These are phyloP conservation scores for Chlorella variabilis DNA, from an alignment of 163 green algal genomes.

Conservation along the genomic window DNA sequence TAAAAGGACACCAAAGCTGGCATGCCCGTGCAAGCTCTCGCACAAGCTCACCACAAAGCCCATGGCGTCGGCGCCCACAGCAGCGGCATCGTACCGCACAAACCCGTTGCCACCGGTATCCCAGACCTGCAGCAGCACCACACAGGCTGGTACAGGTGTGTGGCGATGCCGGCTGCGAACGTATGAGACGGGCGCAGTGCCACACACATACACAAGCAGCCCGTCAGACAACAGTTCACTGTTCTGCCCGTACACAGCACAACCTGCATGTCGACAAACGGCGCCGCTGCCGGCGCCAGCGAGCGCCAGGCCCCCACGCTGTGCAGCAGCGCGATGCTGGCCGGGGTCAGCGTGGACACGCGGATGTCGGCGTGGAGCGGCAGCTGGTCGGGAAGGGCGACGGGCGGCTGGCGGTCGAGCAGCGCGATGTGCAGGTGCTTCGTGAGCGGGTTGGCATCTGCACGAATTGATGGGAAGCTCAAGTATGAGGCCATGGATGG, in stretches of 20 bases:
- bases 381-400: not conserved
- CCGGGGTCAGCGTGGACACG: constrained; percentile 82
- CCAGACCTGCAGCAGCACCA: constrained; percentile 72
- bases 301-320: constrained; percentile 67
- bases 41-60: constrained; percentile 63
- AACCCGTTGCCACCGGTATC: constrained; percentile 60
- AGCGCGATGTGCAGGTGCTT: constrained; percentile 62
- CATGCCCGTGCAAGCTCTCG: too few relatives aligned
- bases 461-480: not conserved
- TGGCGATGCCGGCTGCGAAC: too few relatives aligned
- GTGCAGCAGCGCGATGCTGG: constrained; percentile 67
- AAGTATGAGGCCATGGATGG: not conserved
- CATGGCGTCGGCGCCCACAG: constrained; percentile 60
- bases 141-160: too few relatives aligned
- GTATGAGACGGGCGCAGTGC: too few relatives aligned
- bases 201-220: too few relatives aligned
- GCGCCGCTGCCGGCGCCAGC: constrained; percentile 52
- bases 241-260: too few relatives aligned
- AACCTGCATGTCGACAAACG: constrained; percentile 73
- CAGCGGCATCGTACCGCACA: constrained; percentile 67
- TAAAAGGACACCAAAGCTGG: too few relatives aligned
- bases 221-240: too few relatives aligned
- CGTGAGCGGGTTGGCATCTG: constrained; percentile 73
- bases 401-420: constrained; percentile 56
- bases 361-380: constrained; percentile 45